phyloP scores from a whole-genome alignment of 75 land plant genomes.

The Cunninghamia lanceolata region DNA sequence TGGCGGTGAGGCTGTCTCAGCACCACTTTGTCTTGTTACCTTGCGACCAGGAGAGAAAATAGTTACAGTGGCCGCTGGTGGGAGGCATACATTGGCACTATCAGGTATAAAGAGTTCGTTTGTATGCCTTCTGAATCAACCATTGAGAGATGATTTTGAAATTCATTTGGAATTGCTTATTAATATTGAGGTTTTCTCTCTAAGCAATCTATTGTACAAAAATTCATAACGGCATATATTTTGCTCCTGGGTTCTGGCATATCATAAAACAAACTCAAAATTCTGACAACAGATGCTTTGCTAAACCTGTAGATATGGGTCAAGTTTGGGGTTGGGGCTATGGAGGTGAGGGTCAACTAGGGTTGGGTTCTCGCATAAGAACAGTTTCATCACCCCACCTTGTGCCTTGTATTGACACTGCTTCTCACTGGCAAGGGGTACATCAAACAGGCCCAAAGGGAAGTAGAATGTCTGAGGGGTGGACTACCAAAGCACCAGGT shows the following conservation, averaged over 20 bases:
- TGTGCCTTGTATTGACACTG: constrained; percentile 59
- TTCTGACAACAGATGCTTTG: constrained; percentile 4
- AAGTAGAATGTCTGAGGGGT: constrained; percentile 29
- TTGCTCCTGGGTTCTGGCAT: not conserved
- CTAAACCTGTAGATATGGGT: constrained; percentile 73
- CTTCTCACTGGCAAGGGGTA: constrained; percentile 28
- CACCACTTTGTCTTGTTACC: constrained; percentile 84
- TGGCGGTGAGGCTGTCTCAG: constrained; percentile 72
- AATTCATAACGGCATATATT: not conserved
- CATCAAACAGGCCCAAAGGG: constrained; percentile 28
- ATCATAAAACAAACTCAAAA: not conserved
- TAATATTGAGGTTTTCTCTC: not conserved
- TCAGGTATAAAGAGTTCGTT: constrained; percentile 59
- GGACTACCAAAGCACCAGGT: constrained; percentile 50
- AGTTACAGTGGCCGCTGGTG: constrained; percentile 89
- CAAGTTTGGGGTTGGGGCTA: constrained; percentile 99
- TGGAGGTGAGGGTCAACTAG: constrained; percentile 99
- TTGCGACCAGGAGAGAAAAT: constrained; percentile 71
- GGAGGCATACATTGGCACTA: constrained; percentile 91
- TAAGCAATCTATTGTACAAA: not conserved
- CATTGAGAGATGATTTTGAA: not conserved
- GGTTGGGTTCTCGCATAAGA: constrained; percentile 92
- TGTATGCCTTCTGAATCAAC: not conserved
- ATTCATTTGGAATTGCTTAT: not conserved
- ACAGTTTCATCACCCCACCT: constrained; percentile 95